These are phyloP conservation scores for Coniella lustricola DNA, from an alignment of 2,329 filamentous ascomycete genomes.

Conservation along the genomic window DNA sequence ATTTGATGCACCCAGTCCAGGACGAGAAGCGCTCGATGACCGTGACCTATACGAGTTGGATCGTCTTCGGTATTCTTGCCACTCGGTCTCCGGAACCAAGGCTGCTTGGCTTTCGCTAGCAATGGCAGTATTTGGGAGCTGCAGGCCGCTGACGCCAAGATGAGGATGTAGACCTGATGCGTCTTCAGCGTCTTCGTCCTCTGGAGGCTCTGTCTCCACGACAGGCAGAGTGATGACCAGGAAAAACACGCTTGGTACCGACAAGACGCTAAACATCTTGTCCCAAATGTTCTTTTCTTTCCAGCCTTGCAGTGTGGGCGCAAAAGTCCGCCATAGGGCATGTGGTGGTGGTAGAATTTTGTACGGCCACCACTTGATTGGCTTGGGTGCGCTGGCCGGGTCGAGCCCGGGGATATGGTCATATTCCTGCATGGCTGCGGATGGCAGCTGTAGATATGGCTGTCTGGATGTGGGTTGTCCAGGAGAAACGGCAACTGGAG, in stretches of 20 bases:
- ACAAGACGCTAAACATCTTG: constrained; percentile 71
- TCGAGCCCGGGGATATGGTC: constrained; percentile 34
- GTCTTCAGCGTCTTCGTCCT: constrained; percentile 35
- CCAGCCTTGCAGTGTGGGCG: constrained; percentile 84
- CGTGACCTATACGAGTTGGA: constrained; percentile 25
- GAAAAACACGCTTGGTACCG: constrained; percentile 84
- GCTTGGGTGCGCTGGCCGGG: constrained; percentile 33
- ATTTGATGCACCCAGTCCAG: neutral
- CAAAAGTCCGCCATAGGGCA: constrained; percentile 65
- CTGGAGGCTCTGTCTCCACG: constrained; percentile 63
- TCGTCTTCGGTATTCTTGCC: constrained; percentile 50
- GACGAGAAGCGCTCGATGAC: constrained; percentile 14
- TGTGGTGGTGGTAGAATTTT: constrained; percentile 64
- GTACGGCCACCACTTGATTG: constrained; percentile 76
- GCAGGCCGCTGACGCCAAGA: constrained; percentile 21
- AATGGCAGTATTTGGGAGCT: constrained; percentile 28
- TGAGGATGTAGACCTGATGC: constrained; percentile 22
- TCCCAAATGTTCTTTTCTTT: constrained; percentile 76
- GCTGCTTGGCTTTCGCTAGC: constrained; percentile 27
- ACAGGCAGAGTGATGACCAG: constrained; percentile 88
- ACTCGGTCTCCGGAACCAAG: constrained; percentile 44
- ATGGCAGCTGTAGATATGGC: constrained; percentile 50
- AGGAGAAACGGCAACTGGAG: constrained; percentile 33
- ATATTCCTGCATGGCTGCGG: constrained; percentile 25
- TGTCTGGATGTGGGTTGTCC: constrained; percentile 1